Evolutionary conservation across 352 stramenopile genomes (phyloP), one percentile per base, ranked within the genome.

Genomic region (Pythium aphanidermatum): DNA sequence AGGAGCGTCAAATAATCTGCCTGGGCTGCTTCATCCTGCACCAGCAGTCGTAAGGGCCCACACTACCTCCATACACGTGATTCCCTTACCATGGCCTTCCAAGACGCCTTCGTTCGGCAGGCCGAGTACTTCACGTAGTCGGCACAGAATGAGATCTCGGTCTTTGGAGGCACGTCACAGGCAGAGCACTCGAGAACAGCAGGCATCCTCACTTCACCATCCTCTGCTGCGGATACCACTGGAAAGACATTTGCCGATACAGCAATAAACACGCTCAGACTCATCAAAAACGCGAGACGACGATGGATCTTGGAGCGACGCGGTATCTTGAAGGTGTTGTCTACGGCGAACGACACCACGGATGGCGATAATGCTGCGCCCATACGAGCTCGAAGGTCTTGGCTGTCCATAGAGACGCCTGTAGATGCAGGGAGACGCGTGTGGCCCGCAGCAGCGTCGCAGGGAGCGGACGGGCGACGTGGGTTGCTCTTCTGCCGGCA

Each of bases 141-240:
- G 16, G 27, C 43, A 39, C 77, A 89, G 43, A 89, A 89, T n/a
- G 60, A 58, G 37, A 86, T 66, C 11, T 60, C 47, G 8, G 30
- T 42, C n/a, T 51, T 20, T 17, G 54, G 32, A 9, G 77, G 77
- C 26, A 82, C 65, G 57, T 84, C 76, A 41, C 76, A 88, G 9
- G 69, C 57, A 26, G 51, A 64, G 45, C 76, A 88, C 32, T 63
- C 50, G 31, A 65, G 44, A 14, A 66, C 25, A 14, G 46, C 47
- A 11, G 51, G 51, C 42, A 65, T 34, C 28, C 21, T 27, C 5
- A 51, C 25, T 23, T 49, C 23, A 17, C 43, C 32, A 16, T 44
- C 33, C n/a, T n/a, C n/a, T n/a, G n/a, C n/a, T n/a, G n/a, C n/a
- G n/a, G n/a, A n/a, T n/a, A n/a, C n/a, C 36, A 33, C 28, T 33